Conservation (phyloP, 139 green algal species). For the Pleodorina starrii region DNA sequence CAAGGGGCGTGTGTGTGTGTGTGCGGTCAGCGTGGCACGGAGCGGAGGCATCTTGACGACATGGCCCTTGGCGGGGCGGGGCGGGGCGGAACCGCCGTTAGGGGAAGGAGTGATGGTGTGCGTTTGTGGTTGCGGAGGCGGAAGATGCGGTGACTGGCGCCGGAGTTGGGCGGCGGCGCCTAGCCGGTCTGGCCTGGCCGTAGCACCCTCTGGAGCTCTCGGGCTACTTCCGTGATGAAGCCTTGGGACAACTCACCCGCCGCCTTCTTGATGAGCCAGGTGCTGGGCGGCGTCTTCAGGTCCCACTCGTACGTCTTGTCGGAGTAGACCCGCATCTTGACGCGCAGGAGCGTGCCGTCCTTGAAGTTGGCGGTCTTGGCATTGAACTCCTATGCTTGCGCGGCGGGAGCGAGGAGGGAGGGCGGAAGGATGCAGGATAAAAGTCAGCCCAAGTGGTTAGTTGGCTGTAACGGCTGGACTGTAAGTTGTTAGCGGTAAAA, state of each 20-base stretch:
- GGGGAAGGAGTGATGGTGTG: not conserved
- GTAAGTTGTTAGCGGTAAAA: too few species aligned
- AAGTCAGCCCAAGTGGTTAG: too few species aligned
- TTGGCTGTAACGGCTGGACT: too few species aligned
- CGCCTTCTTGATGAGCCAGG: slow-evolving; percentile 91
- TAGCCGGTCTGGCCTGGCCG: not conserved
- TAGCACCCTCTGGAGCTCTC: not conserved
- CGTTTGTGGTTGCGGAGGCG: not conserved
- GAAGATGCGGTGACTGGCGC: not conserved
- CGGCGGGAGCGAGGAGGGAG: too few species aligned
- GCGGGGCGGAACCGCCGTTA: not conserved
- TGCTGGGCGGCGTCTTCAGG: slow-evolving; percentile 88
- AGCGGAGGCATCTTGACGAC: not conserved
- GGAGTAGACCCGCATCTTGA: slow-evolving; percentile 69
- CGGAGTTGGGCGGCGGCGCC: too few species aligned
- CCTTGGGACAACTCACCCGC: slow-evolving; percentile 54
- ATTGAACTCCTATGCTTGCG: slow-evolving; percentile 97
- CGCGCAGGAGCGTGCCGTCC: slow-evolving; percentile 69
- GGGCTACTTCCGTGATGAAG: not conserved
- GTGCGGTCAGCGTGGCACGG: not conserved
- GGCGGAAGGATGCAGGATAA: too few species aligned
- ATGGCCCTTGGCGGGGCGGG: not conserved
- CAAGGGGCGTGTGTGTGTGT: not conserved
- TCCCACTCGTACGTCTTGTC: slow-evolving; percentile 95
- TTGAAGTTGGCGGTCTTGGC: slow-evolving; percentile 91